Evolutionary conservation across 495 filamentous ascomycete species (phyloP), one percentile per base, ranked within the genome.

Genomic region (Pyrenula aspistea): DNA sequence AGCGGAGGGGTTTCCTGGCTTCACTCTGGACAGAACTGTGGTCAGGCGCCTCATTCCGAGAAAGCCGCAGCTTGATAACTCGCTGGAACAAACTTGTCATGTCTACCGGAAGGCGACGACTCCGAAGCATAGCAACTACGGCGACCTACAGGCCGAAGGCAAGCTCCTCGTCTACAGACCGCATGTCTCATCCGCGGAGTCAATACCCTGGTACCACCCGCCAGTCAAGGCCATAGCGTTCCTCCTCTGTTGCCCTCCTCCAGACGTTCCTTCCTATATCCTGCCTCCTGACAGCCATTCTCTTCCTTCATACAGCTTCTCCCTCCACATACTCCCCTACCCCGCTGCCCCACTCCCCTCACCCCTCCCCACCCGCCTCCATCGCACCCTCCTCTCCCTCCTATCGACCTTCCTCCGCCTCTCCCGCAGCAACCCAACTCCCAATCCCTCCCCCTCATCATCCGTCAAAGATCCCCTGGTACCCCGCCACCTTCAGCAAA

Each of bases 191-290:
- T 68, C 73, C 0, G 69, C 75, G 10, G 72, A 76, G 15, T 79
- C 86, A 19, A 77, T 91, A 51, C 92, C 92, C 4, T 95, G 82
- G 70, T 97, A 97, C 64, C 89, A 95, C 63, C 92, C 92, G 3
- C 68, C 74, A 56, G 83, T 95, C 2, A 76, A 76, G 52, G 80
- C 79, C 2, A 70, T 94, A 24, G 90, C 86, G 1, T 89, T 89
- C 67, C 69, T 89, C 3, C 86, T 94, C 64, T 75, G 78, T 53
- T 88, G 76, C 68, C 61, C 61, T 8, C 24, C 51, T 19, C 23
- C 8, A n/a, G 47, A 12, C 31, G 31, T 42, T 15, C 31, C 31
- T 42, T 15, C 31, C 15, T 8, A 4, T 8, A 4, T 8, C 4
- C 15, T 15, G 4, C 31, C 31, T 15, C 15, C 31, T 15, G n/a